Percentiles rank a stretch among this genome's conserved stretches.
These are phyloP conservation scores for Penicillium sp. DNA, from an alignment of 2,329 filamentous ascomycete species.

Conservation along the genomic window DNA sequence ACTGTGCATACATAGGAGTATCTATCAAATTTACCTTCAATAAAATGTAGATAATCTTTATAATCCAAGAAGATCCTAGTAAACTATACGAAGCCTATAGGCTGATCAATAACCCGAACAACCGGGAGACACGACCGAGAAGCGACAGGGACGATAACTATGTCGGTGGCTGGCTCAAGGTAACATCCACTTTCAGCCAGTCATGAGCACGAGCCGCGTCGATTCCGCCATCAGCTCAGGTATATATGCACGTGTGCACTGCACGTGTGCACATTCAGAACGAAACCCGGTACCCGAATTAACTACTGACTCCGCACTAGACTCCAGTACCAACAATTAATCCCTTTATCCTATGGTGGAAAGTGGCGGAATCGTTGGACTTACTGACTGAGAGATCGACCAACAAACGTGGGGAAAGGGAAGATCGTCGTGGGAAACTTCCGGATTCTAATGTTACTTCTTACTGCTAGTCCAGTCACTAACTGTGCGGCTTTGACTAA, in stretches of 20 bases:
- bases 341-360: neutral
- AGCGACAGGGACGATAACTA: neutral
- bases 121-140: neutral
- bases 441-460: neutral
- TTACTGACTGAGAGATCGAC: neutral
- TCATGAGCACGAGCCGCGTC: neutral
- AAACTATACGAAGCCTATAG: neutral
- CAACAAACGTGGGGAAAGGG: neutral
- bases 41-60: too few species aligned
- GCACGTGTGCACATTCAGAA: neutral
- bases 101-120: neutral
- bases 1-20: neutral
- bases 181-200: neutral
- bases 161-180: neutral
- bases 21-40: neutral
- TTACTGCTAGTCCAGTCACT: neutral
- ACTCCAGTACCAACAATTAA: neutral
- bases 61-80: neutral
- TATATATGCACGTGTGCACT: neutral
- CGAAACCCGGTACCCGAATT: neutral
- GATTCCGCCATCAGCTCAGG: neutral
- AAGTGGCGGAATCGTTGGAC: neutral
- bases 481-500: neutral
- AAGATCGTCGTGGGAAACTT: neutral
- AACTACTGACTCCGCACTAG: neutral